Evolutionary conservation across 1,139 yeast species (phyloP).

Genomic region (Arxiozyma slooffiae): DNA sequence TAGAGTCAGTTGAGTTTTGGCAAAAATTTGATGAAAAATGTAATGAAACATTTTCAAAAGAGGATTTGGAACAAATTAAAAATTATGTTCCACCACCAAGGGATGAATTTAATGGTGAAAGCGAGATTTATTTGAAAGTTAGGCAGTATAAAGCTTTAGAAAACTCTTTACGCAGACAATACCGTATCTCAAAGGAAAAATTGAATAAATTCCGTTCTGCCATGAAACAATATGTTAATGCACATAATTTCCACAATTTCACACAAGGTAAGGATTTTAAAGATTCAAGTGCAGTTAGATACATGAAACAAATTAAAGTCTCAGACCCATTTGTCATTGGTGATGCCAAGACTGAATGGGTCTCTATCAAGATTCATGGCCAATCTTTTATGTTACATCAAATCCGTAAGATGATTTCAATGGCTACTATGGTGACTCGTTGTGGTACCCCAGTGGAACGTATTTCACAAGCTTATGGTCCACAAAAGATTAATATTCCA

Average conservation of each 20-base stretch:
- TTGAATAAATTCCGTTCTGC: conserved; percentile 56
- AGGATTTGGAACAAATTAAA: conserved; percentile 35
- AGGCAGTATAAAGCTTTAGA: conserved; percentile 57
- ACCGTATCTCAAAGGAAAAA: conserved; percentile 53
- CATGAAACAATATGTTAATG: conserved; percentile 67
- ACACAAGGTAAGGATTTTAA: conserved; percentile 81
- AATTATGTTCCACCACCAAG: conserved; percentile 32
- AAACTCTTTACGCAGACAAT: conserved; percentile 57
- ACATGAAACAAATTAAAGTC: conserved; percentile 67
- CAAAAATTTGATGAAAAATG: conserved; percentile 30
- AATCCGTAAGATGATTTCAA: conserved; percentile 94
- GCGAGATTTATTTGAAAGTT: conserved; percentile 35
- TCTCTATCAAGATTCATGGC: conserved; percentile 91
- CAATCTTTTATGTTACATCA: conserved; percentile 98
- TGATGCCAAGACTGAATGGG: conserved; percentile 93
- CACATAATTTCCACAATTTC: conserved; percentile 92
- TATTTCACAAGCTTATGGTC: conserved; percentile 68
- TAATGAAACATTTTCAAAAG: conserved; percentile 39
- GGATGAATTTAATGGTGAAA: conserved; percentile 32
- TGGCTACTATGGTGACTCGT: conserved; percentile 80
- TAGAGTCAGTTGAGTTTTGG: conserved; percentile 74
- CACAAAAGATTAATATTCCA: conserved; percentile 75
- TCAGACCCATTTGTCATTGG: conserved; percentile 90
- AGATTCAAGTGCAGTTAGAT: conserved; percentile 77
- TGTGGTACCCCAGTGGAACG: conserved; percentile 74